Base-by-base conservation (phyloP, 1,139 yeast genomes). In the Pichia sp. region DNA sequence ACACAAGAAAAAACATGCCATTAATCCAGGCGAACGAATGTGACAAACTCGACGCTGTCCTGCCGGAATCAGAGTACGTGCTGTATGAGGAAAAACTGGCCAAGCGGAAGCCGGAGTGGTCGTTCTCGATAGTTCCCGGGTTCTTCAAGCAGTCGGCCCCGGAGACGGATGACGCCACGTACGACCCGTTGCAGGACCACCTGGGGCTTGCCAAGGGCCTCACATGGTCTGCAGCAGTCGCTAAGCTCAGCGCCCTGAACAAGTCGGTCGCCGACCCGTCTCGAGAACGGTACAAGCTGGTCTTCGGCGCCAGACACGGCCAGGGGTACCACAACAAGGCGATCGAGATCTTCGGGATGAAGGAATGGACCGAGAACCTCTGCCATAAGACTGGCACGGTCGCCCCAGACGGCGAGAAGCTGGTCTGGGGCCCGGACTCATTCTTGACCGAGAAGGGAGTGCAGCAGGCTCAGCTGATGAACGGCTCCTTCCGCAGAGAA, bases 241-340 rank as follows among this genome's bases (percentile, higher is more conserved):
- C 52, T 0, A 68, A 73, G 30, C 56, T 84, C 14, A 58, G 67
- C 0, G 57, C 65, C 8, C 68, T 82, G 58, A 80, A 81, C 58
- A 59, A 57, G 1, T 30, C 60, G 2, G 73, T 77, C 3, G 67
- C 64, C 0, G 61, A 61, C 1, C 16, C 30, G 9, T 30, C 45
- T 0, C 71, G 75, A 53, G 76, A 70, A 38, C 50, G 48, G 14
- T 83, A 84, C 67, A 85, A 85, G 65, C 65, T 86, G 46, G 60
- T 86, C 6, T 76, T 83, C 52, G 71, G 85, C 52, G 91, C 88
- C 1, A 75, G 95, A 57, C 95, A 87, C 64, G 95, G 95, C 8
- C 87, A 87, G 68, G 95, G 95, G 0, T 81, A 74, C 69, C 93
- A 87, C 64, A 87, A 87, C 61, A 71, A 77, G 27, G 88, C 85